Base-by-base conservation (phyloP, 805 yeast genomes). In the Debaryomyces tyrocola region DNA sequence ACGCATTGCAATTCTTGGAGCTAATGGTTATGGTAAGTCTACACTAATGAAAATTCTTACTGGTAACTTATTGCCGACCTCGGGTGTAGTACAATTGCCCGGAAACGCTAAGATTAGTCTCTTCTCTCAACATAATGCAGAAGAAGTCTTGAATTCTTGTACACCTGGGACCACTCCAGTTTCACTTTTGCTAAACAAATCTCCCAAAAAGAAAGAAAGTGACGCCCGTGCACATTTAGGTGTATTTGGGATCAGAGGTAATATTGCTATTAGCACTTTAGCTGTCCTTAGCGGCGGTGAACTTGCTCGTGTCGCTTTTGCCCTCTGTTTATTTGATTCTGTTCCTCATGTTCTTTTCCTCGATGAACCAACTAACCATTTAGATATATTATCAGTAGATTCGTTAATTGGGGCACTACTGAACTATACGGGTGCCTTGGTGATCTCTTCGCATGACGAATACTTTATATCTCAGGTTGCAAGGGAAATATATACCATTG, bases 301-400 rank as follows among this genome's bases (percentile, higher is more conserved):
- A 10, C 20, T 35, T 11, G 21, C 20, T 4, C 18, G 27, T 6
- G 10, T 24, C 10, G 27, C 27, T 24, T 24, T 24, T 3, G 27
- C 27, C 2, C 27, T 24, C 14, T 10, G 17, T 21, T 9, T 35
- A n/a, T 35, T 35, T n/a, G 38, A n/a, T 18, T 35, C 38, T 35
- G 18, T 21, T 7, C 38, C 97, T 67, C 92, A 87, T 77, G 92
- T 92, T 70, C 82, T 92, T 75, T 81, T 92, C 77, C 85, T 92
- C 74, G 99, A 92, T 82, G 99, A 92, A 84, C 99, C 99, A 79
- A 92, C 99, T 70, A 92, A 92, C 87, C 99, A 92, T 83, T 88
- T 92, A 87, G 99, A 92, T 80, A 90, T 95, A 62, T 96, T 88
- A 66, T 90, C 90, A 79, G 97, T 90, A 66, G 95, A 94, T 67